Conservation (phyloP, 495 filamentous ascomycete genomes). For the Talaromyces adpressus region DNA sequence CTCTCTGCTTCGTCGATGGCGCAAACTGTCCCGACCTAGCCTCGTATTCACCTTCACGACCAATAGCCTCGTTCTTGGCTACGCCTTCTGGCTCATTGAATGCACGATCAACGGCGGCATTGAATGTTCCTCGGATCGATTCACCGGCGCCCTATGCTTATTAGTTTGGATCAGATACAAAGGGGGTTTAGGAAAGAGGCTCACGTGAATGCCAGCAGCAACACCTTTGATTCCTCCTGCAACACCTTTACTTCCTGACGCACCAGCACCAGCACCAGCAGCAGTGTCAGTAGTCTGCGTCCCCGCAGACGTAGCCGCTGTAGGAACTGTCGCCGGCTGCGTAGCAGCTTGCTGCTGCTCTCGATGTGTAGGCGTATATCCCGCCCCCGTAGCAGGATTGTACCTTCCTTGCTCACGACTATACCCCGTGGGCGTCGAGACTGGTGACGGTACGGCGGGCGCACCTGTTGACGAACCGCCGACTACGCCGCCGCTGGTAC, state of each 20-base stretch:
- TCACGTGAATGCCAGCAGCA: slow-evolving; percentile 31
- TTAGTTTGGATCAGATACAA: neutral
- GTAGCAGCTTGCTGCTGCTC: neutral
- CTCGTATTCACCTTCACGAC: slow-evolving; percentile 29
- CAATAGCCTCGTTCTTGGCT: slow-evolving; percentile 30
- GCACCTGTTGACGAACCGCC: slow-evolving; percentile 26
- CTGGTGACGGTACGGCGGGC: slow-evolving; percentile 16
- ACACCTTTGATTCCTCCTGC: slow-evolving; percentile 17
- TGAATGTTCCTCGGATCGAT: slow-evolving; percentile 34
- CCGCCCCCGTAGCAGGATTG: slow-evolving; percentile 24
- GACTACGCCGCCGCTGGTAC: slow-evolving; percentile 5
- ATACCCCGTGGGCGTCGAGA: slow-evolving; percentile 6
- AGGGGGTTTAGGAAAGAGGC: slow-evolving; percentile 1
- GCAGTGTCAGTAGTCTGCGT: neutral
- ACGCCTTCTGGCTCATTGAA: slow-evolving; percentile 32
- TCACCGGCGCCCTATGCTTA: slow-evolving; percentile 33
- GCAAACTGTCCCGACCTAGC: slow-evolving; percentile 23
- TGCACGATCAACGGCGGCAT: slow-evolving; percentile 29
- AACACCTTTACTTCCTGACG: slow-evolving; percentile 7
- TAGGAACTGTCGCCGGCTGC: slow-evolving; percentile 6
- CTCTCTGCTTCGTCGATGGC: neutral
- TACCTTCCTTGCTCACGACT: slow-evolving; percentile 15
- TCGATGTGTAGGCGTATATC: slow-evolving; percentile 11
- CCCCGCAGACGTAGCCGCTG: neutral
- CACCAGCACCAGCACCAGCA: neutral